A percentile compares a stretch with the other conserved stretches of the same genome.
These are phyloP conservation scores for Neoarthrinium moseri DNA, from an alignment of 2,329 filamentous ascomycete genomes.

Conservation along the genomic window DNA sequence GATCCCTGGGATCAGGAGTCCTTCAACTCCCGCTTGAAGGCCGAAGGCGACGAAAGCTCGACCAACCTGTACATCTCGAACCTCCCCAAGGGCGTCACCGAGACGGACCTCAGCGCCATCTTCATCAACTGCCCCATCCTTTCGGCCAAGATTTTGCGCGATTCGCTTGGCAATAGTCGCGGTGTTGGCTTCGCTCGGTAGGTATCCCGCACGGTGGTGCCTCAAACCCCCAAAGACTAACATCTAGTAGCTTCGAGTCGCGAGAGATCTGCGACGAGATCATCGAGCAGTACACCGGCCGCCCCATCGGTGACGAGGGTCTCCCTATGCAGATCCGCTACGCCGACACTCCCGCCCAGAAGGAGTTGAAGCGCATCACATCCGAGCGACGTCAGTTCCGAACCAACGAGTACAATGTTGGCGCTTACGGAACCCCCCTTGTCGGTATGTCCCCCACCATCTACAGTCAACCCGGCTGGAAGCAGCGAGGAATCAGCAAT, in stretches of 20 bases:
- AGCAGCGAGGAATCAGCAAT: slow-evolving; percentile 24
- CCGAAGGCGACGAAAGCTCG: slow-evolving; percentile 82
- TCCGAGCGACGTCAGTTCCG: slow-evolving; percentile 94
- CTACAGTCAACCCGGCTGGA: slow-evolving; percentile 38
- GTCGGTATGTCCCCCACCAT: slow-evolving; percentile 55
- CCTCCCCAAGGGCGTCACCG: slow-evolving; percentile 86
- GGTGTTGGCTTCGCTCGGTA: slow-evolving; percentile 97
- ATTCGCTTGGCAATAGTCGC: slow-evolving; percentile 87
- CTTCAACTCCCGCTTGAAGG: slow-evolving; percentile 97
- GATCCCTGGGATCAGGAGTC: slow-evolving; percentile 67
- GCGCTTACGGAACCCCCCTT: slow-evolving; percentile 63
- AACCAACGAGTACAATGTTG: slow-evolving; percentile 89
- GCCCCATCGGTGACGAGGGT: slow-evolving; percentile 71
- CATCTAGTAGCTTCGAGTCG: slow-evolving; percentile 69
- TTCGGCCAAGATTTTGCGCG: slow-evolving; percentile 92
- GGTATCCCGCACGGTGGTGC: slow-evolving; percentile 25
- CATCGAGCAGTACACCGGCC: slow-evolving; percentile 82
- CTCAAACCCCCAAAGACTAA: slow-evolving; percentile 1
- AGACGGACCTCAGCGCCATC: slow-evolving; percentile 78
- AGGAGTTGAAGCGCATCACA: slow-evolving; percentile 93
- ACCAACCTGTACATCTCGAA: slow-evolving; percentile 99
- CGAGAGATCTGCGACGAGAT: slow-evolving; percentile 90
- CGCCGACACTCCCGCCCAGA: slow-evolving; percentile 94
- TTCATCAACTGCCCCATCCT: slow-evolving; percentile 80
- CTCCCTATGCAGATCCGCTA: slow-evolving; percentile 92